Evolutionary conservation across 148 eudicot species (phyloP).

Genomic region (Talinum fruticosum): DNA sequence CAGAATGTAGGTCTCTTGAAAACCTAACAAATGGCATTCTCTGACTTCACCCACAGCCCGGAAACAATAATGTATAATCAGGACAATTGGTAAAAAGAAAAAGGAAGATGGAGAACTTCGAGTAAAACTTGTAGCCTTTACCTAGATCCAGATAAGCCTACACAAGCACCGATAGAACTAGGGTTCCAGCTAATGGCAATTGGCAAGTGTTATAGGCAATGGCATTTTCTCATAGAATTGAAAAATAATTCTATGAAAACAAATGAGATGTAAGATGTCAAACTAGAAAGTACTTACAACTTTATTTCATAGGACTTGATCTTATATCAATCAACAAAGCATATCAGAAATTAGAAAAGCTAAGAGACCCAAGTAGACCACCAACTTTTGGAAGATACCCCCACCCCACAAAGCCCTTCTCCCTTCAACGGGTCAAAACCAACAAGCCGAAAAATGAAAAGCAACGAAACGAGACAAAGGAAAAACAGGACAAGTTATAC

Average conservation of each 20-base stretch:
- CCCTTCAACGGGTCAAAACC: conserved; percentile 17
- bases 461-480: conserved; percentile 4
- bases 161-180: not conserved
- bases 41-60: not conserved
- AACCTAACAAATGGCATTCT: not conserved
- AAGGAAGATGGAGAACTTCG: not conserved
- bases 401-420: not conserved
- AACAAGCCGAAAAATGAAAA: conserved; percentile 9
- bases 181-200: not conserved
- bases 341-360: conserved; percentile 10
- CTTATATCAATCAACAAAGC: conserved; percentile 27
- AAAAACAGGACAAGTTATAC: not conserved
- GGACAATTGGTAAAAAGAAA: not conserved
- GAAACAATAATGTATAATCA: not conserved
- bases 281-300: conserved; percentile 17
- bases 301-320: conserved; percentile 12
- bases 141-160: conserved; percentile 2
- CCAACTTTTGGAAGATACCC: not conserved
- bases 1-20: not conserved
- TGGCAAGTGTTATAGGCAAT: not conserved
- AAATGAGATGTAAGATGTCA: not conserved
- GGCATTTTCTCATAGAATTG: not conserved
- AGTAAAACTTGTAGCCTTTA: not conserved
- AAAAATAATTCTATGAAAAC: not conserved
- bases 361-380: not conserved